Conservation (phyloP, 176 grass and related monocot genomes). For the Rhynchospora breviuscula region DNA sequence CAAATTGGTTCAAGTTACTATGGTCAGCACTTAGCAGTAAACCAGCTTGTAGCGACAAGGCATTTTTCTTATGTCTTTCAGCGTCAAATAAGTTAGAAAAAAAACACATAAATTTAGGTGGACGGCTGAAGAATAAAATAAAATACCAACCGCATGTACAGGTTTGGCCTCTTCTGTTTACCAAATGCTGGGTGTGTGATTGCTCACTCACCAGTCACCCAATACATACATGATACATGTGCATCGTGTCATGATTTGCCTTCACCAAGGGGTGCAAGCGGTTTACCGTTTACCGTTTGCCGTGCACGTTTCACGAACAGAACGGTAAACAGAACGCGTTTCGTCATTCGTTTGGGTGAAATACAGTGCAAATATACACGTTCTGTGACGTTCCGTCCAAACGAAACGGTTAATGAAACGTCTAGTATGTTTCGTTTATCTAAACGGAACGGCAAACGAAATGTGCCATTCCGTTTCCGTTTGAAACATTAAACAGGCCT, state of each 20-base stretch:
- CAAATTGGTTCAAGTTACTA: background rate
- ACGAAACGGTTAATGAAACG: too few relatives aligned
- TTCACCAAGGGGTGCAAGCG: too few relatives aligned
- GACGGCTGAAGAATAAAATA: background rate
- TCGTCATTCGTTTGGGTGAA: too few relatives aligned
- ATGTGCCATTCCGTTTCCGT: too few relatives aligned
- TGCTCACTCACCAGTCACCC: background rate
- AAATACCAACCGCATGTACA: background rate
- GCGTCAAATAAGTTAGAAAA: background rate
- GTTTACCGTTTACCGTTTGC: too few relatives aligned
- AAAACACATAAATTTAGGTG: background rate
- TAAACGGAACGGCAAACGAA: too few relatives aligned
- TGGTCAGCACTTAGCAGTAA: background rate
- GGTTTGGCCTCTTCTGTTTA: background rate
- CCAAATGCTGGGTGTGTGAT: constrained; percentile 9
- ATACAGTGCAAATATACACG: too few relatives aligned
- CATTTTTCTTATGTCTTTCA: background rate
- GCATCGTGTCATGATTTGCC: background rate
- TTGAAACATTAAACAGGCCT: too few relatives aligned
- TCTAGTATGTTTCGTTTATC: too few relatives aligned
- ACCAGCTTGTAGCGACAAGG: background rate
- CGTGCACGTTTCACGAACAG: too few relatives aligned
- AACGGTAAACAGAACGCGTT: too few relatives aligned
- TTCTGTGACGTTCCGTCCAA: too few relatives aligned
- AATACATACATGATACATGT: background rate